phyloP scores from a whole-genome alignment of 768 basidiomycete species.

The Mycena maculata region DNA sequence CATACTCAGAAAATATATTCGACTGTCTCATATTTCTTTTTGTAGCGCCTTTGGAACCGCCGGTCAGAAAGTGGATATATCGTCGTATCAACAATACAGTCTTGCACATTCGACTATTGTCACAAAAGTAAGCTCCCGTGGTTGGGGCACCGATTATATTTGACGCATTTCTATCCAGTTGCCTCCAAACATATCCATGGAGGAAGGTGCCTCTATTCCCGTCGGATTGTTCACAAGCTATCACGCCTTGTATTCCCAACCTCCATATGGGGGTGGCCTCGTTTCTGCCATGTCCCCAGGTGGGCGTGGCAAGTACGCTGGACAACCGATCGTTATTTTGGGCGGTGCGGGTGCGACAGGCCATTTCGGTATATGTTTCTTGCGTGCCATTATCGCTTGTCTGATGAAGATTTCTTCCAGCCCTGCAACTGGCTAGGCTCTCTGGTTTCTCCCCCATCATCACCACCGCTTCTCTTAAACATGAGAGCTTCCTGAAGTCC shows the following conservation, averaged over 20 bases:
- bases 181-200: slow-evolving; percentile 15
- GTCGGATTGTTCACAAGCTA: slow-evolving; percentile 38
- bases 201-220: slow-evolving; percentile 19
- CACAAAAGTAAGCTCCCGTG: slow-evolving; percentile 2
- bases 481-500: slow-evolving; percentile 45
- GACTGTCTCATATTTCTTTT: background rate
- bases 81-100: slow-evolving; percentile 18
- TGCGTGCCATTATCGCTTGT: slow-evolving; percentile 1
- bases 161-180: background rate
- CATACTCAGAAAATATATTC: background rate
- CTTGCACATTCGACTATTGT: slow-evolving; percentile 14
- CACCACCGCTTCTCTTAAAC: slow-evolving; percentile 52
- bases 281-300: slow-evolving; percentile 50
- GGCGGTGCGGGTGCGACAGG: slow-evolving; percentile 64
- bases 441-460: slow-evolving; percentile 44
- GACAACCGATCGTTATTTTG: slow-evolving; percentile 58
- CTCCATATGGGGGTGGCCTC: slow-evolving; percentile 54
- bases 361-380: slow-evolving; percentile 56
- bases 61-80: slow-evolving; percentile 16
- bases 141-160: background rate
- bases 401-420: slow-evolving; percentile 31
- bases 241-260: slow-evolving; percentile 58
- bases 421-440: slow-evolving; percentile 48
- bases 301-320: slow-evolving; percentile 54
- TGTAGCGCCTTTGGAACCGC: slow-evolving; percentile 23